phyloP scores from a whole-genome alignment of 768 basidiomycete genomes.

The Pisolithus sp. region DNA sequence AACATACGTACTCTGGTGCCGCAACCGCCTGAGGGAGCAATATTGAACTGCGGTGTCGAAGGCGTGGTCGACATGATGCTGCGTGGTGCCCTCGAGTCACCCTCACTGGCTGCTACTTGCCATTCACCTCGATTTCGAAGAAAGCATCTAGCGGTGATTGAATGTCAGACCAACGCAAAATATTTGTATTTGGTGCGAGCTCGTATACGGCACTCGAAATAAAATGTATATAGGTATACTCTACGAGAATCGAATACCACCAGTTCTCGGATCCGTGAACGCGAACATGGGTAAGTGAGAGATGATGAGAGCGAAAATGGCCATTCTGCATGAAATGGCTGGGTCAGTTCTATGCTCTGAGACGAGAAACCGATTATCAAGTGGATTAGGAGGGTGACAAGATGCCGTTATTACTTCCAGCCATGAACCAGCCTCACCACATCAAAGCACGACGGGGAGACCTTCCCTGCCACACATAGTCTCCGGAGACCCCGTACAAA shows the following conservation, averaged over 20 bases:
- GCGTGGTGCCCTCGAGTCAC: background rate
- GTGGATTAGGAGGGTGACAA: background rate
- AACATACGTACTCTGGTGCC: background rate
- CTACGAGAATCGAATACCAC: constrained; percentile 27
- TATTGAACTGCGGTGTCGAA: constrained; percentile 16
- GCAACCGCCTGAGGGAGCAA: background rate
- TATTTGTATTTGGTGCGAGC: constrained; percentile 13
- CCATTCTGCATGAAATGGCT: constrained; percentile 28
- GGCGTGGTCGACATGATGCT: constrained; percentile 29
- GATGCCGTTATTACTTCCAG: background rate
- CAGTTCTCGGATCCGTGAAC: constrained; percentile 27
- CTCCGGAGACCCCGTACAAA: background rate
- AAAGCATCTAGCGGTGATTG: background rate
- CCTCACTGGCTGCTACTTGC: background rate
- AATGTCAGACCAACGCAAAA: background rate
- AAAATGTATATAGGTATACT: constrained; percentile 3
- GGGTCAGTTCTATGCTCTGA: constrained; percentile 20
- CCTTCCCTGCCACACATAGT: background rate
- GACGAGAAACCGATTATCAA: constrained; percentile 3
- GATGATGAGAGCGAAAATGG: constrained; percentile 24
- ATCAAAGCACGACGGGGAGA: background rate
- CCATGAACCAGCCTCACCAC: too few relatives aligned
- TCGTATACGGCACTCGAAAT: background rate
- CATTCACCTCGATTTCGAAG: background rate
- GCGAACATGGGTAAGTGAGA: constrained; percentile 28